These are phyloP conservation scores for Lycium barbarum DNA, from an alignment of 257 asterid genomes.

Conservation along the genomic window DNA sequence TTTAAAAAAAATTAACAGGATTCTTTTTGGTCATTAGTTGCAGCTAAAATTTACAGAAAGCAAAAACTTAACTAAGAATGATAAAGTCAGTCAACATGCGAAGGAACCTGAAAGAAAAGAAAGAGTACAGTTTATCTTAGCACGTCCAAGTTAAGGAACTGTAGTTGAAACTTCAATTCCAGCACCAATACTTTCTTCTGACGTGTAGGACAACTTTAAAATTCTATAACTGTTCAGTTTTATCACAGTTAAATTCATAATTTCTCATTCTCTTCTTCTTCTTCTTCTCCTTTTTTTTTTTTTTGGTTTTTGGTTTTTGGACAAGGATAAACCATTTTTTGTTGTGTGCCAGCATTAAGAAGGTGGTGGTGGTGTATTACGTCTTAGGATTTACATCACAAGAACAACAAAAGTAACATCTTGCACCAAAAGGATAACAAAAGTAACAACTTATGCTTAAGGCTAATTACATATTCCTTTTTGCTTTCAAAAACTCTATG, in stretches of 20 bases:
- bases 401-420: conserved; percentile 1
- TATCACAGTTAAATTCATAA: background rate
- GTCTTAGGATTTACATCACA: background rate
- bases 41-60: conserved; percentile 23
- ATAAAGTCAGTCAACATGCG: background rate
- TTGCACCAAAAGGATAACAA: background rate
- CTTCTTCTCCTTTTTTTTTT: background rate
- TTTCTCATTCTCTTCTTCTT: background rate
- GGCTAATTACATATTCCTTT: background rate
- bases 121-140: conserved; percentile 4
- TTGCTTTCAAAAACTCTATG: background rate
- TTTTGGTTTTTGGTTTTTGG: background rate
- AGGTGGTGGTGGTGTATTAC: background rate
- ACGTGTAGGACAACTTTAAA: background rate
- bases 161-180: background rate
- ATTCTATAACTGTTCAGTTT: background rate
- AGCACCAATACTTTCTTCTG: background rate
- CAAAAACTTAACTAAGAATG: background rate
- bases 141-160: conserved; percentile 20
- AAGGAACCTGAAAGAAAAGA: background rate
- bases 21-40: background rate
- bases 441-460: background rate
- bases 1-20: background rate
- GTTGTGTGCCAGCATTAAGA: background rate
- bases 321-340: background rate